phyloP scores from a whole-genome alignment of 495 filamentous ascomycete genomes.

The Zalerion maritima region DNA sequence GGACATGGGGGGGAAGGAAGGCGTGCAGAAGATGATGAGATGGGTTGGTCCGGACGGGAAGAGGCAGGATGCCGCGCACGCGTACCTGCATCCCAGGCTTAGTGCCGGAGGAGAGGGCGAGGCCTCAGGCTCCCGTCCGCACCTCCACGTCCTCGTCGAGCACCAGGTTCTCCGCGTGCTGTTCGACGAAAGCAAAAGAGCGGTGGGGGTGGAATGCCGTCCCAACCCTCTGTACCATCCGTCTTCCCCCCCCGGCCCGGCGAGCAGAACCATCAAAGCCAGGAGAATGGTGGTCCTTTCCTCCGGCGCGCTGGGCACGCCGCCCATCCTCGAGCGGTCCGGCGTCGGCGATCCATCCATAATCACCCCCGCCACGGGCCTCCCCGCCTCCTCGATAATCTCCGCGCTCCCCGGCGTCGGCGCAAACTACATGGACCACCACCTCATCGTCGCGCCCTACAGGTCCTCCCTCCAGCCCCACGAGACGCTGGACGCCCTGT shows the following conservation, averaged over 20 bases:
- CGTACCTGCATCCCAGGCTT: conserved; percentile 30
- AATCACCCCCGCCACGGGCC: too few relatives aligned
- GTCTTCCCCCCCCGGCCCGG: conserved; percentile 3
- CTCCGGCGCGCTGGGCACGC: conserved; percentile 40
- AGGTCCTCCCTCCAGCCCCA: conserved; percentile 13
- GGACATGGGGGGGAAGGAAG: conserved; percentile 23
- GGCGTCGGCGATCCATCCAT: conserved; percentile 38
- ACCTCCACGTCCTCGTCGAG: conserved; percentile 37
- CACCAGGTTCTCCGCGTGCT: conserved; percentile 35
- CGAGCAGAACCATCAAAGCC: conserved; percentile 24
- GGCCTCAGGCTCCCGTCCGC: too few relatives aligned
- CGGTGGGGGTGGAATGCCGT: conserved; percentile 27
- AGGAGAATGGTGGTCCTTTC: conserved; percentile 44
- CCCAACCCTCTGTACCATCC: conserved; percentile 15
- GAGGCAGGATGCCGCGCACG: conserved; percentile 29
- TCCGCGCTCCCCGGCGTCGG: conserved; percentile 39
- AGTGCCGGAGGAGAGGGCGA: conserved; percentile 25
- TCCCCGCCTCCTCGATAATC: too few relatives aligned
- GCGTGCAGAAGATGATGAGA: conserved; percentile 18
- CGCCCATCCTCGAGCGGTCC: conserved; percentile 45
- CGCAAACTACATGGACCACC: conserved; percentile 34
- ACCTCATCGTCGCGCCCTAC: conserved; percentile 19
- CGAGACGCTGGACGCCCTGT: conserved; percentile 23
- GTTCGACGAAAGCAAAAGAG: conserved; percentile 29
- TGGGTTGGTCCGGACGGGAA: conserved; percentile 26